These are phyloP conservation scores for Eragrostis curvula DNA, from an alignment of 176 grass and related monocot genomes.

Conservation along the genomic window DNA sequence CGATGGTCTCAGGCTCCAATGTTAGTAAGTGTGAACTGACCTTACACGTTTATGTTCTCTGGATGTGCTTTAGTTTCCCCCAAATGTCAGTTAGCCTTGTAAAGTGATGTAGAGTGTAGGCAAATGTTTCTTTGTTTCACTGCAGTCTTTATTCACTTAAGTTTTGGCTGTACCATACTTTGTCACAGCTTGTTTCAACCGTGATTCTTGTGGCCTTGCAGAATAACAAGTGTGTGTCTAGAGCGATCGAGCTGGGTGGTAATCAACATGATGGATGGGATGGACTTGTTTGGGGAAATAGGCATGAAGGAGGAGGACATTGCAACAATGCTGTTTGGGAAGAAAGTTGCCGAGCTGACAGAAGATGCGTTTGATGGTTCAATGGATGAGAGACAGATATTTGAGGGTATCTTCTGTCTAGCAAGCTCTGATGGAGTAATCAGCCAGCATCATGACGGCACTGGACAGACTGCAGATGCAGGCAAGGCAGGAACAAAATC, in stretches of 20 bases:
- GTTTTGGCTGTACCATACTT: slow-evolving; percentile 11
- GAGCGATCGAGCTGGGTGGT: background rate
- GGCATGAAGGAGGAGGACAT: slow-evolving; percentile 78
- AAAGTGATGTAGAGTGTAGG: background rate
- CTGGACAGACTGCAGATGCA: slow-evolving; percentile 9
- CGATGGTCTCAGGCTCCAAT: background rate
- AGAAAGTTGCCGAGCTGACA: slow-evolving; percentile 46
- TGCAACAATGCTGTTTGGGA: slow-evolving; percentile 63
- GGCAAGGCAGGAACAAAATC: background rate
- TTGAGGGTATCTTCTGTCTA: slow-evolving; percentile 51
- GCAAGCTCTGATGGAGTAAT: background rate
- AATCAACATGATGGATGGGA: slow-evolving; percentile 54
- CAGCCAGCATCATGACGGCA: background rate
- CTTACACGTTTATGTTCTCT: slow-evolving; percentile 14
- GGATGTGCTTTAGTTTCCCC: background rate
- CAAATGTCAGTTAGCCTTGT: background rate
- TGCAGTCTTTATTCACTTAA: slow-evolving; percentile 31
- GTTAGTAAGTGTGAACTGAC: background rate
- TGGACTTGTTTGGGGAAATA: slow-evolving; percentile 45
- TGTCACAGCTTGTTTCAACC: background rate
- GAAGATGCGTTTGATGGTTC: slow-evolving; percentile 61
- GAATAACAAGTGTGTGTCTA: slow-evolving; percentile 3
- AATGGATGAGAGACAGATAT: slow-evolving; percentile 50
- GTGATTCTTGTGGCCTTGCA: background rate
- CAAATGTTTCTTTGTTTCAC: slow-evolving; percentile 8